Conservation (phyloP, 139 green algal genomes). For the Pycnococcus provasolii region DNA sequence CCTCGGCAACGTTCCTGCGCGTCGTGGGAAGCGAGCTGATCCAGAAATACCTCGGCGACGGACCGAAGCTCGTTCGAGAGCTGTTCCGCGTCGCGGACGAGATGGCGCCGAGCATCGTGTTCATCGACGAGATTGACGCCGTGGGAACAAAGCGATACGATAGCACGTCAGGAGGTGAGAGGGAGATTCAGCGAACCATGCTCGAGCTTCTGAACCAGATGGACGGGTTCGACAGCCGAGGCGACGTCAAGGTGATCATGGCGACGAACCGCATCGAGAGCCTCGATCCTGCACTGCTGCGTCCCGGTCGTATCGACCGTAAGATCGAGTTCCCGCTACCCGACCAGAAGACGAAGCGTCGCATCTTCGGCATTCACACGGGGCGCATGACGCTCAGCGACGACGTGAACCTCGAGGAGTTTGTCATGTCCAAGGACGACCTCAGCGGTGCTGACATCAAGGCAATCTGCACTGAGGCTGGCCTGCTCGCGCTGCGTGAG, state of each 20-base stretch:
- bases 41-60: slow-evolving; percentile 98
- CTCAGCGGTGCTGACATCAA: slow-evolving; percentile 97
- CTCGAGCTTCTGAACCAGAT: slow-evolving; percentile 97
- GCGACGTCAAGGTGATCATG: slow-evolving; percentile 99
- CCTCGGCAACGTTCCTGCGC: slow-evolving; percentile 88
- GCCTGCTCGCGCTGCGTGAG: slow-evolving; percentile 90
- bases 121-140: slow-evolving; percentile 99
- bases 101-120: slow-evolving; percentile 87
- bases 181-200: slow-evolving; percentile 98
- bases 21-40: slow-evolving; percentile 94
- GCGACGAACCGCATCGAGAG: slow-evolving; percentile 96
- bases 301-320: slow-evolving; percentile 75
- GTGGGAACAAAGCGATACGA: slow-evolving; percentile 96
- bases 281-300: slow-evolving; percentile 90
- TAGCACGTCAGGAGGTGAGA: slow-evolving; percentile 75
- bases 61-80: slow-evolving; percentile 92
- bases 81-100: slow-evolving; percentile 95
- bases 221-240: slow-evolving; percentile 88
- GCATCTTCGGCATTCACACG: slow-evolving; percentile 83
- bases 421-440: slow-evolving; percentile 82
- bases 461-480: slow-evolving; percentile 96
- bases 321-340: slow-evolving; percentile 99
- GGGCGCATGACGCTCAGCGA: slow-evolving; percentile 78
- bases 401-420: slow-evolving; percentile 98
- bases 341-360: slow-evolving; percentile 94